A percentile compares a stretch with the other conserved stretches of the same genome.
These are phyloP conservation scores for Lactifluus subvellereus DNA, from an alignment of 768 basidiomycete genomes.

Conservation along the genomic window DNA sequence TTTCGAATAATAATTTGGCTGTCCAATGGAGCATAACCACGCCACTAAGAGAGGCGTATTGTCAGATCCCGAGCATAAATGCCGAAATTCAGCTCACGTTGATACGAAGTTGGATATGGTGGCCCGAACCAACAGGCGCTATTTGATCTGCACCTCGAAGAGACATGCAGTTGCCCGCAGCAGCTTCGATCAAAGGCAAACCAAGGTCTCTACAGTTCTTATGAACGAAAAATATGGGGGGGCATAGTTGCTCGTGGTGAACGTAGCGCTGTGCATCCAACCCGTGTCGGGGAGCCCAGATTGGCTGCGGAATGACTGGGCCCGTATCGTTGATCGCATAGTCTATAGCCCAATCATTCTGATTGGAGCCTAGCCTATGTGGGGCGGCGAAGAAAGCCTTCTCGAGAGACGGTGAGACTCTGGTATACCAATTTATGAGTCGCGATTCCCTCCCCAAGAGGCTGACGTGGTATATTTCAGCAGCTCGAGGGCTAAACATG, in stretches of 20 bases:
- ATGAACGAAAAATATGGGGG: slow-evolving; percentile 10
- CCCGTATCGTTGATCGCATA: neutral
- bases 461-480: neutral
- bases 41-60: neutral
- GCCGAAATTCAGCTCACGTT: neutral
- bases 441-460: neutral
- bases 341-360: neutral
- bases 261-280: slow-evolving; percentile 3
- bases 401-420: neutral
- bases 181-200: neutral
- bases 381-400: neutral
- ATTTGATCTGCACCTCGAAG: neutral
- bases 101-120: slow-evolving; percentile 15
- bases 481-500: neutral
- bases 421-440: neutral
- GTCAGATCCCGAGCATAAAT: neutral
- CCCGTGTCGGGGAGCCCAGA: neutral
- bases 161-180: neutral
- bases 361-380: neutral
- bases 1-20: slow-evolving; percentile 2
- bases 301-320: neutral
- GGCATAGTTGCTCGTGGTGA: neutral
- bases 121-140: neutral
- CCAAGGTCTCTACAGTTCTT: neutral
- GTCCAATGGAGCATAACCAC: neutral